Conservation (phyloP, 164 flowering plant genomes). For the Cinnamomum chago region DNA sequence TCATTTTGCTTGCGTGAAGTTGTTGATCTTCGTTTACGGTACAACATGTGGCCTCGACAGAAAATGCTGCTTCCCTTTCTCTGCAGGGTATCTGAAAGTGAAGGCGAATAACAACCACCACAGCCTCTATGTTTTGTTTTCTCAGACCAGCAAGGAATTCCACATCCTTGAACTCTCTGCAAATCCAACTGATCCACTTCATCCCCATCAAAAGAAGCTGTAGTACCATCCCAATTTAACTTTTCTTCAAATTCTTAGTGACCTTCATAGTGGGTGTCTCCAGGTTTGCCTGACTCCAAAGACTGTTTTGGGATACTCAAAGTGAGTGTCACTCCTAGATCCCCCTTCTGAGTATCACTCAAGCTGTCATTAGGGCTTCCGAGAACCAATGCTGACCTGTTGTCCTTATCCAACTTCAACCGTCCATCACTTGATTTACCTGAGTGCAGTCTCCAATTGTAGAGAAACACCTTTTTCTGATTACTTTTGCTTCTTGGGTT, state of each 20-base stretch:
- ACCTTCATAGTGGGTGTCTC: constrained; percentile 30
- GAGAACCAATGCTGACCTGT: constrained; percentile 30
- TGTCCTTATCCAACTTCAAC: constrained; percentile 21
- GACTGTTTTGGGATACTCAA: constrained; percentile 31
- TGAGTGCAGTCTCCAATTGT: constrained; percentile 72
- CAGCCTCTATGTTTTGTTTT: constrained; percentile 54
- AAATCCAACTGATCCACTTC: constrained; percentile 70
- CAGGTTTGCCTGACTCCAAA: constrained; percentile 40
- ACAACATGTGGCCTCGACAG: constrained; percentile 56
- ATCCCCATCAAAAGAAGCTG: constrained; percentile 64
- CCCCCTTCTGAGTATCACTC: constrained; percentile 43
- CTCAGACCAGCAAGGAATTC: constrained; percentile 90
- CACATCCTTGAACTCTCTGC: constrained; percentile 76
- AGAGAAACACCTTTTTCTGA: constrained; percentile 54
- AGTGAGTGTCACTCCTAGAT: constrained; percentile 47
- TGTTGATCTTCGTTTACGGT: constrained; percentile 33
- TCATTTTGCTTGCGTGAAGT: constrained; percentile 37
- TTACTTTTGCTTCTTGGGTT: constrained; percentile 13
- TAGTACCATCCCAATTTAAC: constrained; percentile 60
- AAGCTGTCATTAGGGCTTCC: constrained; percentile 47
- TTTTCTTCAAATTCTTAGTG: constrained; percentile 18
- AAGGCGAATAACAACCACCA: constrained; percentile 80
- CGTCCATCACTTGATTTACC: constrained; percentile 44
- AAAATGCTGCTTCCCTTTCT: constrained; percentile 74
- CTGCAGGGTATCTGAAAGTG: constrained; percentile 79